Conservation (phyloP, 2,329 filamentous ascomycete genomes). For the Fulvia fulva region DNA sequence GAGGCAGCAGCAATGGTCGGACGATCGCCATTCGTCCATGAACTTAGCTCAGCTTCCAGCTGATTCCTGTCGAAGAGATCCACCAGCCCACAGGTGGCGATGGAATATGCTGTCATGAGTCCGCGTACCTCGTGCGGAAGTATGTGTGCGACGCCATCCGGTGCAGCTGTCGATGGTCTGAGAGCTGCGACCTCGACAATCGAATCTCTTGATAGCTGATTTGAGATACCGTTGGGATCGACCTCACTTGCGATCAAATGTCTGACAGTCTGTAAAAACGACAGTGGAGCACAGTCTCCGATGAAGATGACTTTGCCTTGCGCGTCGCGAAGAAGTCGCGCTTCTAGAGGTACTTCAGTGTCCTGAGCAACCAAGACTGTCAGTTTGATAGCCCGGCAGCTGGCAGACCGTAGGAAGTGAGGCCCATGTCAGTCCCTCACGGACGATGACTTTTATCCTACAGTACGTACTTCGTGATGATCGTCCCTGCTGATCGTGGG, state of each 20-base stretch:
- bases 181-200: conserved; percentile 20
- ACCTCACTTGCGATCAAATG: conserved; percentile 47
- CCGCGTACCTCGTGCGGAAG: conserved; percentile 39
- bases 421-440: not conserved
- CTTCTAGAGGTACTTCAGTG: conserved; percentile 42
- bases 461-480: conserved; percentile 24
- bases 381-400: not conserved
- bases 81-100: conserved; percentile 47
- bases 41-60: conserved; percentile 25
- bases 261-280: conserved; percentile 51
- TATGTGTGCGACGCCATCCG: conserved; percentile 23
- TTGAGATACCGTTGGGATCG: conserved; percentile 33
- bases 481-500: conserved; percentile 19
- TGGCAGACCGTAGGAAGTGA: not conserved
- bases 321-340: conserved; percentile 48
- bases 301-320: conserved; percentile 54
- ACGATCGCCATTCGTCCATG: conserved; percentile 24
- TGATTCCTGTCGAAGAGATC: conserved; percentile 46
- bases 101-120: conserved; percentile 42
- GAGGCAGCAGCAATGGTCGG: conserved; percentile 36
- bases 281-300: conserved; percentile 51
- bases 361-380: conserved; percentile 16
- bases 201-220: conserved; percentile 18
- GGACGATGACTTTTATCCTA: not conserved
- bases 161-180: not conserved